phyloP scores from a whole-genome alignment of 345 rosid genomes.

The Boechera stricta region DNA sequence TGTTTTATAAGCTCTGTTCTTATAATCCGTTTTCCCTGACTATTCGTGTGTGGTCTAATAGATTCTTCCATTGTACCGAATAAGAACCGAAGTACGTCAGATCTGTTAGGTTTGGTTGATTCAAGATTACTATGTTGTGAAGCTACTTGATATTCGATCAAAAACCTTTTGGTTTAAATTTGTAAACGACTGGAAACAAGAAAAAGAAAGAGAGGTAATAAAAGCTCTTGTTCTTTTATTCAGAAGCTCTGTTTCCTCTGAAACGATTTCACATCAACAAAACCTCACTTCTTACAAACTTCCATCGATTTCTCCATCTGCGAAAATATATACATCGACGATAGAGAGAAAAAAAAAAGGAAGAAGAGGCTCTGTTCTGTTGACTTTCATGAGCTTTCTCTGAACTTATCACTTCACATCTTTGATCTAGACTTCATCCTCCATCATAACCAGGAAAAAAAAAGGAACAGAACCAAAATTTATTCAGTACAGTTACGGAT shows the following conservation, averaged over 20 bases:
- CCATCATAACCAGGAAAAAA: slow-evolving; percentile 7
- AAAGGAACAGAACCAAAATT: slow-evolving; percentile 1
- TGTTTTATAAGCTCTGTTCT: too few species aligned
- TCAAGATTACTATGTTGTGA: slow-evolving; percentile 12
- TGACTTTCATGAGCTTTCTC: slow-evolving; percentile 21
- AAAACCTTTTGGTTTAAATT: background rate
- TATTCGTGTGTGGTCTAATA: background rate
- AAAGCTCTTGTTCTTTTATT: background rate
- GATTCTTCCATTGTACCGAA: background rate
- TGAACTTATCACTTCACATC: slow-evolving; percentile 19
- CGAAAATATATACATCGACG: slow-evolving; percentile 45
- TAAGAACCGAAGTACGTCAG: background rate
- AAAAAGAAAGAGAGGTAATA: background rate
- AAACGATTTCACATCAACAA: slow-evolving; percentile 25
- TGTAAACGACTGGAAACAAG: background rate
- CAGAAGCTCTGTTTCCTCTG: slow-evolving; percentile 18
- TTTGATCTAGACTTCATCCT: slow-evolving; percentile 31
- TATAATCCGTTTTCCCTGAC: background rate
- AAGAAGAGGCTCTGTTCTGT: slow-evolving; percentile 21
- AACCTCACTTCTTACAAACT: slow-evolving; percentile 31
- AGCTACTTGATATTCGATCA: background rate
- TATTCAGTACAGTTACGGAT: slow-evolving; percentile 28
- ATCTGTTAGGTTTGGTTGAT: slow-evolving; percentile 4
- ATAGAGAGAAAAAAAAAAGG: slow-evolving; percentile 29
- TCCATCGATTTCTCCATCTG: slow-evolving; percentile 37